A percentile compares a stretch with the other conserved stretches of the same genome.
Conservation (phyloP, 768 basidiomycete species). For the Termitomyces sp. region DNA sequence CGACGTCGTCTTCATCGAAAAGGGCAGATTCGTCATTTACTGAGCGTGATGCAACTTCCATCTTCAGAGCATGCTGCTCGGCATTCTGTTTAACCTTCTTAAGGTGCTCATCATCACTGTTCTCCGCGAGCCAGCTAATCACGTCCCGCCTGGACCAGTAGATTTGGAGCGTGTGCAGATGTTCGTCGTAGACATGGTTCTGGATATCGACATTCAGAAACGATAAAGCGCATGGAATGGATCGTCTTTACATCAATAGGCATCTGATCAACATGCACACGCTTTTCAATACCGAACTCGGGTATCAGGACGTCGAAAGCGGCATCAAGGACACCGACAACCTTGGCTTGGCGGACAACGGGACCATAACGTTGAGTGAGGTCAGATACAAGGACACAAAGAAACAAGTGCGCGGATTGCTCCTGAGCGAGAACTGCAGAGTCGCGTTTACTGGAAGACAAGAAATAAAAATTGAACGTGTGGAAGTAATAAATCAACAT, state of each 20-base stretch:
- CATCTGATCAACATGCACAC: slow-evolving; percentile 99
- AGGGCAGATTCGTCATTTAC: slow-evolving; percentile 84
- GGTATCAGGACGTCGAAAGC: slow-evolving; percentile 96
- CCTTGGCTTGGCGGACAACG: slow-evolving; percentile 91
- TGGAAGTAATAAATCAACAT: slow-evolving; percentile 21
- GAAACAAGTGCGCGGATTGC: slow-evolving; percentile 92
- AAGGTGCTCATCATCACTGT: slow-evolving; percentile 93
- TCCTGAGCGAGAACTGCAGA: slow-evolving; percentile 92
- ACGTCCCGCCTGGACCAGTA: slow-evolving; percentile 97
- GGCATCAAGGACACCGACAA: slow-evolving; percentile 93
- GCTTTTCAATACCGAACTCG: slow-evolving; percentile 98
- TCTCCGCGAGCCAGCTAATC: slow-evolving; percentile 91
- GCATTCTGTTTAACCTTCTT: slow-evolving; percentile 92
- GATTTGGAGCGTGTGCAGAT: slow-evolving; percentile 85
- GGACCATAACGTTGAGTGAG: slow-evolving; percentile 94
- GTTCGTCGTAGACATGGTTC: slow-evolving; percentile 97
- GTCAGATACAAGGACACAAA: slow-evolving; percentile 92
- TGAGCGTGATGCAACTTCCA: slow-evolving; percentile 84
- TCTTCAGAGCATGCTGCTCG: slow-evolving; percentile 85
- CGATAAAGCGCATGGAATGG: not conserved
- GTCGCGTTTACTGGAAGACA: slow-evolving; percentile 68
- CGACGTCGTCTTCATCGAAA: slow-evolving; percentile 83
- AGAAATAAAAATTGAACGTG: not conserved
- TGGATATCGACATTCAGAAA: slow-evolving; percentile 27
- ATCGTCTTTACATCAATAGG: slow-evolving; percentile 77